A percentile compares a stretch with the other conserved stretches of the same genome.
Conservation (phyloP, 1,284 basidiomycete species). For the Cutaneotrichosporon spelunceum region DNA sequence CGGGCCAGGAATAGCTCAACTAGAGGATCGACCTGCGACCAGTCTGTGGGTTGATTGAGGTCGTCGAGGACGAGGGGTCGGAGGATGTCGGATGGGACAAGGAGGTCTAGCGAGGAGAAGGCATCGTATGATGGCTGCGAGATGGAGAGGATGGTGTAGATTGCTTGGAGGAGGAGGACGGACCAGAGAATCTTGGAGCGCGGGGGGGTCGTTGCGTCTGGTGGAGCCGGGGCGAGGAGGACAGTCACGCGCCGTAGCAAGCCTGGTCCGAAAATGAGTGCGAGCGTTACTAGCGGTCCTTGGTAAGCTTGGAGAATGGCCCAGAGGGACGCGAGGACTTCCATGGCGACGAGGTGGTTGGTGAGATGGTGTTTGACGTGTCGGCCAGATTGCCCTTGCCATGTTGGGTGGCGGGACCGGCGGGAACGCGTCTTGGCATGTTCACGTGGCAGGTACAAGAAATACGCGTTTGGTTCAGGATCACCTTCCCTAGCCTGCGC, state of each 20-base stretch:
- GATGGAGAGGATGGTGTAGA: background rate
- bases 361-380: background rate
- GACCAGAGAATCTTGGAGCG: background rate
- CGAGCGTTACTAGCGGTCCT: background rate
- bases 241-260: background rate
- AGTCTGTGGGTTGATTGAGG: background rate
- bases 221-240: background rate
- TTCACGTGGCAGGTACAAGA: no score
- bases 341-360: background rate
- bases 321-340: conserved; percentile 4
- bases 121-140: conserved; percentile 34
- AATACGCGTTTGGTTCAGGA: no score
- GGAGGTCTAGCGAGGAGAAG: conserved; percentile 28
- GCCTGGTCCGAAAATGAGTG: background rate
- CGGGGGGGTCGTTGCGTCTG: background rate
- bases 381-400: background rate
- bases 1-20: conserved; percentile 31
- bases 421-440: background rate
- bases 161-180: background rate
- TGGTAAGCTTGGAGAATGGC: conserved; percentile 3
- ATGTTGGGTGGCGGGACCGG: background rate
- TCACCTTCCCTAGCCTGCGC: no score
- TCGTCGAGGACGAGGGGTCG: conserved; percentile 16
- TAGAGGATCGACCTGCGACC: conserved; percentile 9
- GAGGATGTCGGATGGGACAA: conserved; percentile 25